phyloP scores from a whole-genome alignment of 129 eudicot genomes.

The Cynara cardunculus region DNA sequence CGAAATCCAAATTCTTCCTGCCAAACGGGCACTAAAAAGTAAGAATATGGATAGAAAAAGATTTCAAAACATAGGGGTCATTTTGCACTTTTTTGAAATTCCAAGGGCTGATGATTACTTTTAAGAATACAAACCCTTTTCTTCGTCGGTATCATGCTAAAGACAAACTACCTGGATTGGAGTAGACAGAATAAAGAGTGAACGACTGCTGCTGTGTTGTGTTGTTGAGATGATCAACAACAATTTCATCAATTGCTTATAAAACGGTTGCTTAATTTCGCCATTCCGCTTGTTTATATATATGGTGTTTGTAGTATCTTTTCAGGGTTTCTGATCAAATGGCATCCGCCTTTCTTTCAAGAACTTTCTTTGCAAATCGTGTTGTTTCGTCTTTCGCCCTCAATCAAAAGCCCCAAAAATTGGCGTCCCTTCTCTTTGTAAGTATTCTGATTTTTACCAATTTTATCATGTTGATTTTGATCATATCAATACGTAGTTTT shows the following conservation, averaged over 20 bases:
- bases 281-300: not conserved
- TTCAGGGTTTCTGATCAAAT: conserved; percentile 32
- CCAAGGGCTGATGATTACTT: not conserved
- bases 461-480: not conserved
- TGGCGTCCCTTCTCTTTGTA: conserved; percentile 34
- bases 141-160: conserved; percentile 20
- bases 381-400: conserved; percentile 26
- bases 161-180: conserved; percentile 14
- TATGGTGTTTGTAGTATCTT: conserved; percentile 19
- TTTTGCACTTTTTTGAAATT: not conserved
- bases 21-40: not conserved
- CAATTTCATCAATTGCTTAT: not conserved
- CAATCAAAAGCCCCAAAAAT: conserved; percentile 18
- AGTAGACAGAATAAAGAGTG: conserved; percentile 17
- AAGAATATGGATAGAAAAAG: not conserved
- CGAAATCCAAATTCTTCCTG: too few species aligned
- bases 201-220: not conserved
- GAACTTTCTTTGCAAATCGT: conserved; percentile 40
- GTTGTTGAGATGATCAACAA: not conserved
- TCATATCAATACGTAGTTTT: not conserved
- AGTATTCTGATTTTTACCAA: conserved; percentile 4
- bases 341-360: conserved; percentile 53
- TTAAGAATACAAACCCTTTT: conserved; percentile 13
- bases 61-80: conserved; percentile 1
- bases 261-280: not conserved